Percentiles rank a stretch among this genome's conserved stretches.
Conservation (phyloP, 345 rosid species). For the Eucalyptus viminalis region DNA sequence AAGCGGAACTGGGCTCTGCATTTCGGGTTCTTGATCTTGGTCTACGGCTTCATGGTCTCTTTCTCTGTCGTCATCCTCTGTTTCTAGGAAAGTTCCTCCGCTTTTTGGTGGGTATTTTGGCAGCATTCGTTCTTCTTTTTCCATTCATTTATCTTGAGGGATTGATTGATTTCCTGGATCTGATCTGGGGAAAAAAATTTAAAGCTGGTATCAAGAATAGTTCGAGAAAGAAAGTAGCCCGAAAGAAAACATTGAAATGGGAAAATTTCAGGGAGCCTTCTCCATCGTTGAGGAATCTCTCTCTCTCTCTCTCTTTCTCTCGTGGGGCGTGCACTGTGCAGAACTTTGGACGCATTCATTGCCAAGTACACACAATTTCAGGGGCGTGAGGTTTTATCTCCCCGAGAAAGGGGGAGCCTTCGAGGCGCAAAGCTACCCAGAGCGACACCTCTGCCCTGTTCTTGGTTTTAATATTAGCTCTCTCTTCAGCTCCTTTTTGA, state of each 20-base stretch:
- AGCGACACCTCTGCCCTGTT: not conserved
- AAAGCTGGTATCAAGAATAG: not conserved
- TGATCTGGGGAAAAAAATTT: not conserved
- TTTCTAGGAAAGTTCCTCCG: slow-evolving; percentile 16
- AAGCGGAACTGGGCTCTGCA: slow-evolving; percentile 97
- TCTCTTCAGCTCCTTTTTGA: not conserved
- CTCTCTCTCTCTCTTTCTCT: not conserved
- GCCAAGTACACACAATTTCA: not conserved
- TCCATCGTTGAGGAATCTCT: not conserved
- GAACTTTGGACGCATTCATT: not conserved
- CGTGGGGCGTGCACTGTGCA: not conserved
- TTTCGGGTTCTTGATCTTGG: slow-evolving; percentile 81
- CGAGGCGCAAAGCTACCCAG: not conserved
- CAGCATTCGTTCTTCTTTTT: not conserved
- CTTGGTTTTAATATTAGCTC: not conserved
- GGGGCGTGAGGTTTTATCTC: not conserved
- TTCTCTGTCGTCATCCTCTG: slow-evolving; percentile 78
- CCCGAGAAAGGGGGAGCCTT: not conserved
- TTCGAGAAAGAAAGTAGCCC: not conserved
- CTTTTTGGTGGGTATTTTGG: not conserved
- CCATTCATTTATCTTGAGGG: not conserved
- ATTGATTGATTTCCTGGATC: not conserved
- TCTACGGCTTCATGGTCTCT: slow-evolving; percentile 74
- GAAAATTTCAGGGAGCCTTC: not conserved
- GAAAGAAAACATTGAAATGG: not conserved